Percentiles rank a stretch among this genome's conserved stretches.
phyloP scores from a whole-genome alignment of 768 basidiomycete genomes.

The Kwoniella dejecticola region DNA sequence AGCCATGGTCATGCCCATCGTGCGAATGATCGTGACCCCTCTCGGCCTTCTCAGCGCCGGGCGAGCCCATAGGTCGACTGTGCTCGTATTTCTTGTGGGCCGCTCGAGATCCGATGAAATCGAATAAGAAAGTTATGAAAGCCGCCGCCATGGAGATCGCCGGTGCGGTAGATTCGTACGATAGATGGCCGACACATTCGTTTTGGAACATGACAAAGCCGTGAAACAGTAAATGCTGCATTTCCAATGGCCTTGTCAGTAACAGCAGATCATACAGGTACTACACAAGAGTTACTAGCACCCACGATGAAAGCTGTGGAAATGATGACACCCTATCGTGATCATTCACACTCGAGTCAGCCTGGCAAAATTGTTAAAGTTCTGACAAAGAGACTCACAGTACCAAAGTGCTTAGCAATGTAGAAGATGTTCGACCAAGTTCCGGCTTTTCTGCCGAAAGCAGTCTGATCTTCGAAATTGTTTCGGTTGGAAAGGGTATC shows the following conservation, averaged over 20 bases:
- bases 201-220: slow-evolving; percentile 56
- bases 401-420: slow-evolving; percentile 50
- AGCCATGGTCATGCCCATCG: slow-evolving; percentile 25
- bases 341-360: not conserved
- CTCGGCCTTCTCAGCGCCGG: slow-evolving; percentile 8
- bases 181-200: slow-evolving; percentile 52
- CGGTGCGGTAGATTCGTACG: slow-evolving; percentile 53
- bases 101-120: slow-evolving; percentile 50
- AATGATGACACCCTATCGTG: slow-evolving; percentile 50
- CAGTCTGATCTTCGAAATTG: slow-evolving; percentile 21
- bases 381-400: slow-evolving; percentile 16
- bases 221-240: slow-evolving; percentile 54
- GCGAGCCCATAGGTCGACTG: not conserved
- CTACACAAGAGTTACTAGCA: too few relatives aligned
- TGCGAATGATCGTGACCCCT: slow-evolving; percentile 14
- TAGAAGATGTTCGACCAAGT: slow-evolving; percentile 45
- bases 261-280: too few relatives aligned
- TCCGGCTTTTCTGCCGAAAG: slow-evolving; percentile 25
- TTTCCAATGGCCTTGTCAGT: too few relatives aligned
- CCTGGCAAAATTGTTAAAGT: not conserved
- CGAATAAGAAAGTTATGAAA: slow-evolving; percentile 51
- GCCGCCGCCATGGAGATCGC: slow-evolving; percentile 54
- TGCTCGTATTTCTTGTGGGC: slow-evolving; percentile 18
- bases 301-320: slow-evolving; percentile 53
- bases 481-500: not conserved